A percentile compares a stretch with the other conserved stretches of the same genome.
These are phyloP conservation scores for Mucor sp. DNA, from an alignment of 371 early-diverging fungal species.

Conservation along the genomic window DNA sequence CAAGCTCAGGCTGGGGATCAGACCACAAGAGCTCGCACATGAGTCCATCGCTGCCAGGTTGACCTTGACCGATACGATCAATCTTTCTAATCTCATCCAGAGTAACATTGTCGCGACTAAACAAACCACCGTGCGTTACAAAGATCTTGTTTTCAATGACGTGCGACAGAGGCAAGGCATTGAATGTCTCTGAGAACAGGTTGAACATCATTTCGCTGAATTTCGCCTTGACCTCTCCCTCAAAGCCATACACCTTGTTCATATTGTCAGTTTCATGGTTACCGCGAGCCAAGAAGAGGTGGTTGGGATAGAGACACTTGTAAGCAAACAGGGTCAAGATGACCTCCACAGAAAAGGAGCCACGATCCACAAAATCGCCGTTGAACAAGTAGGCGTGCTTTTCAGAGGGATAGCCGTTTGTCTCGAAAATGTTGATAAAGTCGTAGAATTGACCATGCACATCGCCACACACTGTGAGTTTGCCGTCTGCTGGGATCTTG, in stretches of 20 bases:
- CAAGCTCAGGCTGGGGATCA: conserved; percentile 76
- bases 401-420: conserved; percentile 86
- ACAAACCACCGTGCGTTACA: conserved; percentile 98
- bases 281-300: conserved; percentile 91
- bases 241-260: conserved; percentile 99
- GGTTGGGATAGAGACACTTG: conserved; percentile 89
- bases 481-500: conserved; percentile 69
- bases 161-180: conserved; percentile 93
- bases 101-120: conserved; percentile 89
- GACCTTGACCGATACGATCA: conserved; percentile 84
- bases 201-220: conserved; percentile 89
- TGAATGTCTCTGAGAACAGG: conserved; percentile 93
- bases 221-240: conserved; percentile 96
- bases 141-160: conserved; percentile 91
- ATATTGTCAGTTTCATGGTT: conserved; percentile 99
- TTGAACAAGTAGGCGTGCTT: conserved; percentile 91
- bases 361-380: conserved; percentile 99
- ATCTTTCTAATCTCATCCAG: conserved; percentile 91
- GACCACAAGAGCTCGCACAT: conserved; percentile 98
- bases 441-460: conserved; percentile 99
- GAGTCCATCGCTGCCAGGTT: conserved; percentile 67
- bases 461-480: conserved; percentile 97
- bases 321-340: conserved; percentile 92
- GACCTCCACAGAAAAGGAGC: conserved; percentile 95
- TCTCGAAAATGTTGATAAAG: conserved; percentile 90